phyloP scores from a whole-genome alignment of 2,329 filamentous ascomycete species.

The Beauveria varroae region DNA sequence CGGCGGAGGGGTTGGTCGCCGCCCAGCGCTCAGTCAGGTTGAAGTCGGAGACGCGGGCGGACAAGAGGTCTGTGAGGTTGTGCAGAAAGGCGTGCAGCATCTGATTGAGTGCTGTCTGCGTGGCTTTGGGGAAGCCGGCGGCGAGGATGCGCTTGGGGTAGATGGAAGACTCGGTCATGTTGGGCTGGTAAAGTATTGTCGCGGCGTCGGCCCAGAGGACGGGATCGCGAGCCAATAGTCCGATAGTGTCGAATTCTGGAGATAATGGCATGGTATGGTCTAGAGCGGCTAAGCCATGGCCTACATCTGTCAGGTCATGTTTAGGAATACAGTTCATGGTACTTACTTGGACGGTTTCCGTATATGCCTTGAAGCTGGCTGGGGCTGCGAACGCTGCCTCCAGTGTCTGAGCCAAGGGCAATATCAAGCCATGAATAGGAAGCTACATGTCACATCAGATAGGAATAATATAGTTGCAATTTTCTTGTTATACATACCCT shows the following conservation, averaged over 20 bases:
- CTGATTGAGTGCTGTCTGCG: constrained; percentile 11
- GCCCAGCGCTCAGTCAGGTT: constrained; percentile 21
- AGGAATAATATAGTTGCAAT: too few relatives aligned
- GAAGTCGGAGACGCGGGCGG: constrained; percentile 14
- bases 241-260: constrained; percentile 34
- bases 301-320: neutral
- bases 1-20: constrained; percentile 13
- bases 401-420: constrained; percentile 37
- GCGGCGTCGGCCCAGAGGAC: constrained; percentile 26
- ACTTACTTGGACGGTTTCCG: constrained; percentile 33
- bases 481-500: neutral
- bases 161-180: constrained; percentile 23
- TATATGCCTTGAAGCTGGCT: constrained; percentile 36
- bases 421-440: constrained; percentile 39
- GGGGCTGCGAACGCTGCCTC: constrained; percentile 37
- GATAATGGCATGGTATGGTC: constrained; percentile 34
- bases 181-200: constrained; percentile 23
- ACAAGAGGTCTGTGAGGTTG: constrained; percentile 20
- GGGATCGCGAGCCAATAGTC: constrained; percentile 32
- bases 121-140: constrained; percentile 19
- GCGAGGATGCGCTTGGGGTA: constrained; percentile 26
- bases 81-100: constrained; percentile 22
- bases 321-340: neutral
- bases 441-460: constrained; percentile 13
- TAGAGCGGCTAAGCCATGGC: constrained; percentile 29